Evolutionary conservation across 75 land plant genomes (phyloP), one percentile per base, ranked within the genome.

Genomic region (Pseudotsuga menziesii): DNA sequence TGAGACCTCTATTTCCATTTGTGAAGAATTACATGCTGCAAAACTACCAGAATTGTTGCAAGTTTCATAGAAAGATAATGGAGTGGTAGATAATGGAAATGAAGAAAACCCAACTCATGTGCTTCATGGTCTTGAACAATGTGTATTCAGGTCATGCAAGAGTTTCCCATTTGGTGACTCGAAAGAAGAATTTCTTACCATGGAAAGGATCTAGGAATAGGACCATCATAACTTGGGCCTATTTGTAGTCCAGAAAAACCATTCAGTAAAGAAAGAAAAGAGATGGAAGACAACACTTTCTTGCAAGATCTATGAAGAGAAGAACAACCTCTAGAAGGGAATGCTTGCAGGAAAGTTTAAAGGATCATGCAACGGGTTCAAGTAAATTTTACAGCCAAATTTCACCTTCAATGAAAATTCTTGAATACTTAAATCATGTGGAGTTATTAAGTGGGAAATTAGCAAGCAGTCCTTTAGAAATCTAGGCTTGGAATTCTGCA

Each of bases 251-350:
- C 25, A 15, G 5, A 14, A n/a, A 2, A 41, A 3, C 0, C 26
- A 25, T 12, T 32, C 26, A 20, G 22, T 3, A 7, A 72, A 6
- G 56, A 72, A 72, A 52, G 56, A 72, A 52, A 72, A 72, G 55
- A 54, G 44, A 20, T 72, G 73, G 73, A 72, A 72, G 17, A 16
- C 54, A 23, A 72, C 56, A 5, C 73, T 72, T n/a, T 48, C 73
- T 23, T 72, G 73, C 35, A 72, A 72, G 73, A 25, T 48, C 73
- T 52, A 52, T 48, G 73, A 72, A 12, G 73, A 72, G 25, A n/a
- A 72, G 23, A 11, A 72, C 22, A 22, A 72, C 55, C 13, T 20
- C 4, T 72, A 54, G 73, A 72, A 5, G 56, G 26, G 26, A 52
- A 72, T 25, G 44, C 73, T 72, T 48, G 73, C 55, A 52, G 73